Percentiles rank a stretch among this genome's conserved stretches.
Conservation (phyloP, 2,329 filamentous ascomycete genomes). For the Endoconidiophora laricicola region DNA sequence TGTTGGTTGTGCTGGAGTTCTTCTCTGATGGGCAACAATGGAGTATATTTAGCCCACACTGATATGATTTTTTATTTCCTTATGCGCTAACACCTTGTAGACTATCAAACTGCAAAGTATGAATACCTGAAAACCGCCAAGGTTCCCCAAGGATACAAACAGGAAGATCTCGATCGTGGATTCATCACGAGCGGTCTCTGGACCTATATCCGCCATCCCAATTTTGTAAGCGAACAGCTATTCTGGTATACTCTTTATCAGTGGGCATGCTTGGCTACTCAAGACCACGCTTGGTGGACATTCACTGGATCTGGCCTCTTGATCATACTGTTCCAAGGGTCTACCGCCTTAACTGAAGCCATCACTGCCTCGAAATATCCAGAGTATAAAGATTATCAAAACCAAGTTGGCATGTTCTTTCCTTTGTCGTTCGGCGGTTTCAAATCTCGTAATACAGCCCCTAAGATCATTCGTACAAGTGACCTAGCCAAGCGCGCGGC, state of each 20-base stretch:
- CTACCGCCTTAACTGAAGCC: conserved; percentile 71
- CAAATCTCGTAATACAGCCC: conserved; percentile 17
- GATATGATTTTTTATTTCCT: conserved; percentile 7
- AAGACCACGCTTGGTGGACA: conserved; percentile 63
- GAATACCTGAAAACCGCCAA: conserved; percentile 58
- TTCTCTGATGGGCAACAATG: conserved; percentile 89
- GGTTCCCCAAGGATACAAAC: conserved; percentile 45
- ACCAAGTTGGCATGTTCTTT: conserved; percentile 66
- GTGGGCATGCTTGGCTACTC: conserved; percentile 65
- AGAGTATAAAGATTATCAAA: conserved; percentile 74
- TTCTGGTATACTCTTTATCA: conserved; percentile 81
- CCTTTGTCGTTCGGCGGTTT: conserved; percentile 38
- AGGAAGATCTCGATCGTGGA: conserved; percentile 71
- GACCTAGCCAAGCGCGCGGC: conserved; percentile 27
- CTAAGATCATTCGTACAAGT: conserved; percentile 34
- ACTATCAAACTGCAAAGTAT: conserved; percentile 67
- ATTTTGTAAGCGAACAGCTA: conserved; percentile 81
- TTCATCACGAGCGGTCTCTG: conserved; percentile 76
- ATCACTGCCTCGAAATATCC: conserved; percentile 72
- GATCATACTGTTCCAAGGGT: conserved; percentile 71
- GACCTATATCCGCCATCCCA: conserved; percentile 80
- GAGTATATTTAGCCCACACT: conserved; percentile 32
- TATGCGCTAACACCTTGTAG: conserved; percentile 22
- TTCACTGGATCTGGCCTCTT: conserved; percentile 52
- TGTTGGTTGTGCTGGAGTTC: conserved; percentile 48